Evolutionary conservation across 2,329 filamentous ascomycete genomes (phyloP).

Genomic region (Delphinella strobiligena): DNA sequence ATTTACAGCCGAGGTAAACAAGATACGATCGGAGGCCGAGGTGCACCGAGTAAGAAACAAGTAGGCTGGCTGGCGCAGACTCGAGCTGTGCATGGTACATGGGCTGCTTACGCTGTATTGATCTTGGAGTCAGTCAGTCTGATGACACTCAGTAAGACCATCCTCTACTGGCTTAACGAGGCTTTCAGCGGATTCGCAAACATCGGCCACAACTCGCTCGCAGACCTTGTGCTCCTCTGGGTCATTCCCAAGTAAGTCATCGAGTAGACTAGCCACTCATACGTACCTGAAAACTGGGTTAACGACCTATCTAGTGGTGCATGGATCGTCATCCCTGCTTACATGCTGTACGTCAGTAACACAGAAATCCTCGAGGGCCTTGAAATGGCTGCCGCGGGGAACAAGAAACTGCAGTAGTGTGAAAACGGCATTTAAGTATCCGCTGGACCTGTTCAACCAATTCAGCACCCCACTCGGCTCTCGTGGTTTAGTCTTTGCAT

Average conservation of each 20-base stretch:
- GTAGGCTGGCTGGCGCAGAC: constrained; percentile 35
- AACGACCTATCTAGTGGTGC: constrained; percentile 35
- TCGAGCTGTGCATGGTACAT: constrained; percentile 38
- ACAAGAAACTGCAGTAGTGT: constrained; percentile 14
- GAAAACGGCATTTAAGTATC: no score
- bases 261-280: no score
- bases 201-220: constrained; percentile 48
- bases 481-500: no score
- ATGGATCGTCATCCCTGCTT: constrained; percentile 52
- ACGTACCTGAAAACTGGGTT: neutral
- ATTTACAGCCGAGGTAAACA: constrained; percentile 30
- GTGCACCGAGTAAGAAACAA: constrained; percentile 27
- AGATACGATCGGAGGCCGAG: constrained; percentile 22
- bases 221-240: constrained; percentile 46
- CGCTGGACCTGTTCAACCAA: no score
- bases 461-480: no score
- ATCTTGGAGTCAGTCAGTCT: constrained; percentile 47
- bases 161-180: constrained; percentile 56
- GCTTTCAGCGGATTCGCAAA: constrained; percentile 48
- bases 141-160: constrained; percentile 57
- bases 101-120: constrained; percentile 43
- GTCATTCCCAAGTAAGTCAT: constrained; percentile 58
- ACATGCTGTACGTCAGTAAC: constrained; percentile 49
- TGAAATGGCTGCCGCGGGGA: constrained; percentile 27
- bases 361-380: constrained; percentile 50